Percentiles rank a stretch among this genome's conserved stretches.
These are phyloP conservation scores for Phialocephala sp. DNA, from an alignment of 2,329 filamentous ascomycete genomes.

Conservation along the genomic window DNA sequence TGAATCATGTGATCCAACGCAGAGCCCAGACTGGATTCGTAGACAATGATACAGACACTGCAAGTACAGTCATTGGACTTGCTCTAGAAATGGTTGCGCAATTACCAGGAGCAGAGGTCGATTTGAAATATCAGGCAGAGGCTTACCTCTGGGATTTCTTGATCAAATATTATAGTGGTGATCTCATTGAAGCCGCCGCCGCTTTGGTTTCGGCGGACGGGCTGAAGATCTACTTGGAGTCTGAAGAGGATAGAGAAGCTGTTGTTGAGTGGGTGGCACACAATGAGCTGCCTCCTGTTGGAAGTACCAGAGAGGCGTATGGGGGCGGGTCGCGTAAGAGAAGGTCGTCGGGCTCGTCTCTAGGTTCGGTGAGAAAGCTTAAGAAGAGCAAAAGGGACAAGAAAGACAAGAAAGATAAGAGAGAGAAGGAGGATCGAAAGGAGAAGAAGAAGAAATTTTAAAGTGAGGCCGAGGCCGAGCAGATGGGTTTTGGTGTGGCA, in stretches of 20 bases:
- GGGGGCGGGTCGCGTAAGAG: neutral
- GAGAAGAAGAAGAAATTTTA: neutral
- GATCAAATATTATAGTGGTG: neutral
- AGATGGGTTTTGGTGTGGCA: neutral
- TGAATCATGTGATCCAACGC: neutral
- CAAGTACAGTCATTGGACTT: neutral
- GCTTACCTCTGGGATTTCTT: neutral
- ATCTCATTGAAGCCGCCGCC: neutral
- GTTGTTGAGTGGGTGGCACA: neutral
- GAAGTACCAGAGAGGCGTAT: neutral
- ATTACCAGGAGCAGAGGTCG: neutral
- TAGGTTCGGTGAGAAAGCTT: neutral
- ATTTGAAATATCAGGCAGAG: neutral
- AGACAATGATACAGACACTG: neutral
- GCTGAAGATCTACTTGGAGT: neutral
- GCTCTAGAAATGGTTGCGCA: neutral
- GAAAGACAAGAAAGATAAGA: neutral
- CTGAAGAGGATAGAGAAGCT: neutral
- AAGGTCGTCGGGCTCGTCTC: neutral
- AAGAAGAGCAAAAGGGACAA: neutral
- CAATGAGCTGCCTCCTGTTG: neutral
- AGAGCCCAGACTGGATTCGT: neutral
- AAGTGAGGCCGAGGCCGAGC: slow-evolving; percentile 6
- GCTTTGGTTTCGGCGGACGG: neutral
- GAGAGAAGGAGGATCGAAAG: neutral